Conservation (phyloP, 2,329 filamentous ascomycete genomes). For the Botryotinia convoluta region DNA sequence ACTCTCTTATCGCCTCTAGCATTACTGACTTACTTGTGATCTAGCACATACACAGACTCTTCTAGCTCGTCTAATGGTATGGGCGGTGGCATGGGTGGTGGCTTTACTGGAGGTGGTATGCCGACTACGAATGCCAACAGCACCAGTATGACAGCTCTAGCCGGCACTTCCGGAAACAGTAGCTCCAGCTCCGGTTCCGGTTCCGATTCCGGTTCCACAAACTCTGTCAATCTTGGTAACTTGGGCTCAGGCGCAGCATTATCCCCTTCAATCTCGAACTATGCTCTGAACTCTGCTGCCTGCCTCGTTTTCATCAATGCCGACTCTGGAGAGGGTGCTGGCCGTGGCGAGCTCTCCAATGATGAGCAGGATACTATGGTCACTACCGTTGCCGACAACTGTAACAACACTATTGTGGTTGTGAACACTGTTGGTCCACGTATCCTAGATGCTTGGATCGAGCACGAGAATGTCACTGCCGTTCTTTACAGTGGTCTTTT, state of each 20-base stretch:
- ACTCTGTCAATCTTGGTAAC: background rate
- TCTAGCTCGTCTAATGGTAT: no score
- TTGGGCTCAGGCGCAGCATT: background rate
- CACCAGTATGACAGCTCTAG: no score
- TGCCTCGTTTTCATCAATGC: background rate
- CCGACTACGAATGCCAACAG: no score
- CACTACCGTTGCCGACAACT: slow-evolving; percentile 49
- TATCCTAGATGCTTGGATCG: slow-evolving; percentile 56
- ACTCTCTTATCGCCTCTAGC: background rate
- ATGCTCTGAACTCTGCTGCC: no score
- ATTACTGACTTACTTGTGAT: background rate
- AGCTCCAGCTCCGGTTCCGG: background rate
- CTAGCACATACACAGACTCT: background rate
- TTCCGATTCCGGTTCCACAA: background rate
- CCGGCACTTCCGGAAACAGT: no score
- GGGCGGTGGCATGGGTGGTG: no score
- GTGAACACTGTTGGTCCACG: slow-evolving; percentile 62
- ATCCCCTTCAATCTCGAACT: background rate
- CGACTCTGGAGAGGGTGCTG: background rate
- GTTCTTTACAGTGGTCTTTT: slow-evolving; percentile 60
- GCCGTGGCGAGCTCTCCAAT: background rate
- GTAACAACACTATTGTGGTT: slow-evolving; percentile 61
- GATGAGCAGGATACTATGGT: slow-evolving; percentile 43
- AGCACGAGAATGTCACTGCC: slow-evolving; percentile 59
- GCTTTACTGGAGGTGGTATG: no score